phyloP scores from a whole-genome alignment of 2,329 filamentous ascomycete genomes.

The Ramularia collo-cygni region DNA sequence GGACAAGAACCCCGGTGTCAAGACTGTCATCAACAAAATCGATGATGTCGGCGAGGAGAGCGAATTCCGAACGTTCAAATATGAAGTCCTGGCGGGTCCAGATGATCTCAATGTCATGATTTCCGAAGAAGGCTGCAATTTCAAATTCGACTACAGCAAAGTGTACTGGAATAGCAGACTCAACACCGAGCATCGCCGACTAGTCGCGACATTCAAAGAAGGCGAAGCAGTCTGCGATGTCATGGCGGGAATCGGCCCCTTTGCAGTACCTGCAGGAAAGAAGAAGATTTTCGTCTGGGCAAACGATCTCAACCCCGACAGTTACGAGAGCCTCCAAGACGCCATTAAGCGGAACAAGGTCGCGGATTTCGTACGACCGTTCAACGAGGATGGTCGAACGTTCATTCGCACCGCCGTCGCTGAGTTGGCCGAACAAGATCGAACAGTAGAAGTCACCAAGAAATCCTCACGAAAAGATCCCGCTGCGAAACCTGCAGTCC shows the following conservation, averaged over 20 bases:
- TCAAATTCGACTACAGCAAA: slow-evolving; percentile 87
- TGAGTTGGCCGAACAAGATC: slow-evolving; percentile 44
- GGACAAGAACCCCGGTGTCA: slow-evolving; percentile 78
- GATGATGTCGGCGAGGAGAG: slow-evolving; percentile 80
- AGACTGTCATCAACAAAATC: slow-evolving; percentile 92
- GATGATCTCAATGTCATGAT: slow-evolving; percentile 79
- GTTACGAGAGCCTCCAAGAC: slow-evolving; percentile 63
- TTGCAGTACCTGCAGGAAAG: slow-evolving; percentile 85
- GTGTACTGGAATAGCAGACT: slow-evolving; percentile 98
- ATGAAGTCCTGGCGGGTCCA: slow-evolving; percentile 78
- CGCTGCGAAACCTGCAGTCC: slow-evolving; percentile 25
- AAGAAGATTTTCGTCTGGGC: slow-evolving; percentile 90
- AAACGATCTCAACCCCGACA: slow-evolving; percentile 93
- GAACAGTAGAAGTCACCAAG: slow-evolving; percentile 40
- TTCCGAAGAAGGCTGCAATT: slow-evolving; percentile 75
- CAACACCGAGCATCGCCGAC: slow-evolving; percentile 77
- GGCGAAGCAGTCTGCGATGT: slow-evolving; percentile 92
- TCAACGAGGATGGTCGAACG: slow-evolving; percentile 71
- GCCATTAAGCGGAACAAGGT: slow-evolving; percentile 74
- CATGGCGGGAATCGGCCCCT: slow-evolving; percentile 95
- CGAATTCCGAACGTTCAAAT: slow-evolving; percentile 84
- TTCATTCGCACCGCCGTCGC: slow-evolving; percentile 71
- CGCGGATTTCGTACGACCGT: slow-evolving; percentile 63
- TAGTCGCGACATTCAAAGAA: slow-evolving; percentile 67
- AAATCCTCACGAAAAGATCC: slow-evolving; percentile 27